Conservation (phyloP, 257 asterid species). For the Nicotiana benthamiana region DNA sequence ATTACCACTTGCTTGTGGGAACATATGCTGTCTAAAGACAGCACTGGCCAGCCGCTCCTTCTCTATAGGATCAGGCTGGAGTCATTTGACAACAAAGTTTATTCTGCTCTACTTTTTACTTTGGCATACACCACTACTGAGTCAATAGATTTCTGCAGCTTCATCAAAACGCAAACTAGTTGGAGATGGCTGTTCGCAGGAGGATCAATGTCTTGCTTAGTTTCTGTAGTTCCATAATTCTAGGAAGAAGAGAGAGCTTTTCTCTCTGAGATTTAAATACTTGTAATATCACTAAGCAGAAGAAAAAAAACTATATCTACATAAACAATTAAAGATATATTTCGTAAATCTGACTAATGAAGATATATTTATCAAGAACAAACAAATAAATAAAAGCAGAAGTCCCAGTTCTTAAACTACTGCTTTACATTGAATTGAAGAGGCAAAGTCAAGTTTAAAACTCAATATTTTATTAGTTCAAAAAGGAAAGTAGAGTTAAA, state of each 20-base stretch:
- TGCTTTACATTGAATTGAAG: background rate
- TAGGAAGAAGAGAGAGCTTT: background rate
- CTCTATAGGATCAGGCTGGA: too few relatives aligned
- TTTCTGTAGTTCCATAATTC: background rate
- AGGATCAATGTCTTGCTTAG: background rate
- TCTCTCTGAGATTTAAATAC: background rate
- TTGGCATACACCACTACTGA: too few relatives aligned
- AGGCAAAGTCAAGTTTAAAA: background rate
- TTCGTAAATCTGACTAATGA: background rate
- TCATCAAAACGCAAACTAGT: background rate
- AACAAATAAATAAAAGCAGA: background rate
- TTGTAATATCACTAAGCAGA: background rate
- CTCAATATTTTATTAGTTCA: background rate
- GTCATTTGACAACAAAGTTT: too few relatives aligned
- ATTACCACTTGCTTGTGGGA: too few relatives aligned
- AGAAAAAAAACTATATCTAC: background rate
- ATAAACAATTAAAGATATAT: background rate
- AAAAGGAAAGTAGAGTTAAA: background rate
- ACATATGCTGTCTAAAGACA: too few relatives aligned
- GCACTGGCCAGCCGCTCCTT: too few relatives aligned
- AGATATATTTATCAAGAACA: background rate
- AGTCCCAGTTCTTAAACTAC: background rate
- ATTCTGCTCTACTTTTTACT: too few relatives aligned
- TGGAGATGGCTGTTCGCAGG: background rate
- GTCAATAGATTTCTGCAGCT: too few relatives aligned